These are phyloP conservation scores for Komagataella populi DNA, from an alignment of 805 yeast genomes.

Conservation along the genomic window DNA sequence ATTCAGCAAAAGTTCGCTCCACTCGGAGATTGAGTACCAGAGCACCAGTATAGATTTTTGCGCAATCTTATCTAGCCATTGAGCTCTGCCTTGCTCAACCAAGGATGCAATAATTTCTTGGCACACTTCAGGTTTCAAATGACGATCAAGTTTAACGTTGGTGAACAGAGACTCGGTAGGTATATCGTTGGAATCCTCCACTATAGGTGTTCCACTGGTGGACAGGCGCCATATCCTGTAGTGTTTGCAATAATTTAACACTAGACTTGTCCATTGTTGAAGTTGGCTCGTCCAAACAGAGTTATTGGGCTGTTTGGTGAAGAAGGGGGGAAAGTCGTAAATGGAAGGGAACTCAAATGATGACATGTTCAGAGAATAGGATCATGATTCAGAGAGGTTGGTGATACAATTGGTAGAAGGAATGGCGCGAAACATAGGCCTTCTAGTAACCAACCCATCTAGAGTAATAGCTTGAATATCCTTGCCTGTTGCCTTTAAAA, in stretches of 20 bases:
- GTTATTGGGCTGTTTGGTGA: conserved; percentile 77
- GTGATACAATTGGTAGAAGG: not conserved
- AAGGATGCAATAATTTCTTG: conserved; percentile 42
- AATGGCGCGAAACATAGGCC: not conserved
- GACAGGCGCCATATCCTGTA: conserved; percentile 42
- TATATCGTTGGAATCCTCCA: conserved; percentile 5
- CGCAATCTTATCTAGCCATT: conserved; percentile 32
- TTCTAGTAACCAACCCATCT: not conserved
- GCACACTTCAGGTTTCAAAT: conserved; percentile 39
- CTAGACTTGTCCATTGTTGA: conserved; percentile 59
- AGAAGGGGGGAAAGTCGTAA: conserved; percentile 80
- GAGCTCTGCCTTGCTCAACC: conserved; percentile 42
- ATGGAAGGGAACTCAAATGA: conserved; percentile 31
- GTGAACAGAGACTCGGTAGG: conserved; percentile 24
- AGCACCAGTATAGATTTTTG: conserved; percentile 34
- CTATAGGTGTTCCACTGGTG: conserved; percentile 17
- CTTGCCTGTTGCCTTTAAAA: not conserved
- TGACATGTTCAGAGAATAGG: not conserved
- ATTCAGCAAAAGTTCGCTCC: conserved; percentile 52
- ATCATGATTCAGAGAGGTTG: not conserved
- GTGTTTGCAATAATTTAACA: conserved; percentile 40
- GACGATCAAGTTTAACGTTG: conserved; percentile 36
- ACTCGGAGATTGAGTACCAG: conserved; percentile 56
- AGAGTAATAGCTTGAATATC: not conserved
- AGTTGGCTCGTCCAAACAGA: conserved; percentile 68